Conservation (phyloP, 164 flowering plant genomes). For the Sedum album region DNA sequence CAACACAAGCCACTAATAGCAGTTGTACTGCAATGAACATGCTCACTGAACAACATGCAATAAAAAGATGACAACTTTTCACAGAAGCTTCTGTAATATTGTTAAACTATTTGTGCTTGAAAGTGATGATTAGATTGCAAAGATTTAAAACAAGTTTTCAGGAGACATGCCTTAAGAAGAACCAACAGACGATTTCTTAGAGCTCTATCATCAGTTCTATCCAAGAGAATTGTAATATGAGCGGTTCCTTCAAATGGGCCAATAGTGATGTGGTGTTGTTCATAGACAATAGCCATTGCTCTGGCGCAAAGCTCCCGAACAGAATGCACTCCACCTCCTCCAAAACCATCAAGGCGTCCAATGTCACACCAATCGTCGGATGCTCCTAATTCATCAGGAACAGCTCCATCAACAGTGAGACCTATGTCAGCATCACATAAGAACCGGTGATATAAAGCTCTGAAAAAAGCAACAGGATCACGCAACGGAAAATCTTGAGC, state of each 20-base stretch:
- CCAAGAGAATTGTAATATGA: slow-evolving; percentile 86
- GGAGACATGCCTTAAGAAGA: slow-evolving; percentile 61
- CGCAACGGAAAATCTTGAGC: slow-evolving; percentile 94
- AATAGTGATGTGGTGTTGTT: slow-evolving; percentile 68
- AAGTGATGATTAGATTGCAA: background rate
- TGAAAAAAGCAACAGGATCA: slow-evolving; percentile 89
- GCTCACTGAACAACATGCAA: background rate
- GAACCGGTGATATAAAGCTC: slow-evolving; percentile 93
- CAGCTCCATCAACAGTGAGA: slow-evolving; percentile 90
- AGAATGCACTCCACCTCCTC: slow-evolving; percentile 93
- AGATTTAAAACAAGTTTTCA: background rate
- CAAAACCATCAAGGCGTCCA: slow-evolving; percentile 99
- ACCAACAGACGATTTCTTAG: slow-evolving; percentile 85
- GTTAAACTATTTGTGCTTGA: background rate
- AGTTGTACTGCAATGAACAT: too few species aligned
- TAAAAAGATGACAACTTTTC: background rate
- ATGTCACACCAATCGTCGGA: slow-evolving; percentile 99
- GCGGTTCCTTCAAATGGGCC: slow-evolving; percentile 98
- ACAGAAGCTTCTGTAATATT: background rate
- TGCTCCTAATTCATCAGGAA: slow-evolving; percentile 91
- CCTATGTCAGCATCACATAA: slow-evolving; percentile 96
- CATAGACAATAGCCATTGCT: slow-evolving; percentile 98
- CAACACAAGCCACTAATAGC: background rate
- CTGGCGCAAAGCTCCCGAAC: slow-evolving; percentile 99
- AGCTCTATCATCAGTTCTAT: slow-evolving; percentile 92